Evolutionary conservation across 2,329 filamentous ascomycete genomes (phyloP).

Genomic region (Hypoxylon rubiginosum): DNA sequence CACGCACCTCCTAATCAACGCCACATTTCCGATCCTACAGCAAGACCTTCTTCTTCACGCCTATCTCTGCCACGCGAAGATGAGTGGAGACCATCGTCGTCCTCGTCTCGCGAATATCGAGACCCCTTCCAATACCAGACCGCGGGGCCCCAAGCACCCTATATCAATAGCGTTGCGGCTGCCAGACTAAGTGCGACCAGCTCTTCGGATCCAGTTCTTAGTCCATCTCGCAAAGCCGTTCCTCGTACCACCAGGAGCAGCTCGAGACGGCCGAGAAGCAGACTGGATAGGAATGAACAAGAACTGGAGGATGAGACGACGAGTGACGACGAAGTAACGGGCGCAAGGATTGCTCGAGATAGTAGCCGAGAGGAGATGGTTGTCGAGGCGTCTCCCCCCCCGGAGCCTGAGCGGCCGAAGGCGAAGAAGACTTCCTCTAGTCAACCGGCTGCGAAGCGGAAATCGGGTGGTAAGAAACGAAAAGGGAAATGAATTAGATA

Average conservation of each 20-base stretch:
- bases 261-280: slow-evolving; percentile 52
- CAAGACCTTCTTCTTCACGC: slow-evolving; percentile 52
- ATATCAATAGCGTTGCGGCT: slow-evolving; percentile 52
- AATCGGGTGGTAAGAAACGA: slow-evolving; percentile 45
- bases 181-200: slow-evolving; percentile 56
- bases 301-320: slow-evolving; percentile 50
- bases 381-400: slow-evolving; percentile 52
- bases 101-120: slow-evolving; percentile 47
- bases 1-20: slow-evolving; percentile 54
- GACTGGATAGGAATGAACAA: slow-evolving; percentile 54
- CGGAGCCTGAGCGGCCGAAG: slow-evolving; percentile 49
- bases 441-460: slow-evolving; percentile 42
- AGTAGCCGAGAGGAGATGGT: slow-evolving; percentile 56
- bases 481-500: slow-evolving; percentile 50
- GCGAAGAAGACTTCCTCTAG: slow-evolving; percentile 56
- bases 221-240: slow-evolving; percentile 38
- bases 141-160: slow-evolving; percentile 57
- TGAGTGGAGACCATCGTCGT: slow-evolving; percentile 49
- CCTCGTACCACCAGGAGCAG: slow-evolving; percentile 54
- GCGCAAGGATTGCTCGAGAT: slow-evolving; percentile 46
- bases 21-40: slow-evolving; percentile 61
- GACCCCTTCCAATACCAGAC: slow-evolving; percentile 70
- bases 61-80: slow-evolving; percentile 52
- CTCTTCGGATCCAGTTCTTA: slow-evolving; percentile 6
- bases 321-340: slow-evolving; percentile 46